These are phyloP conservation scores for Vaccinium vitisidaea DNA, from an alignment of 148 eudicot genomes.

Conservation along the genomic window DNA sequence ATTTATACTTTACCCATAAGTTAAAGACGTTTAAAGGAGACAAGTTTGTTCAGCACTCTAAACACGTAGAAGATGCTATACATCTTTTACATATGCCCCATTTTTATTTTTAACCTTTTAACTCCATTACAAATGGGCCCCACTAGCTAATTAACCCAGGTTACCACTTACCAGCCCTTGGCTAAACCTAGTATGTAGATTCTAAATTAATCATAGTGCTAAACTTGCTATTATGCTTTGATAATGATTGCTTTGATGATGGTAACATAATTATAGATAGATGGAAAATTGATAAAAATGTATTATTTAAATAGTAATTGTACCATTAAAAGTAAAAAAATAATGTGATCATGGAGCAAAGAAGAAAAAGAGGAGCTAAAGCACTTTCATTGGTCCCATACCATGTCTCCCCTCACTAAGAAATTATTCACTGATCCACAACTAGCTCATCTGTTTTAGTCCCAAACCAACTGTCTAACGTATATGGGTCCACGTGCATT, in stretches of 20 bases:
- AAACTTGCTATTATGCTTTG: slow-evolving; percentile 31
- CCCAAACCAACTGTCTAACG: neutral
- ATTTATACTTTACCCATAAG: neutral
- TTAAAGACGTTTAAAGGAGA: slow-evolving; percentile 4
- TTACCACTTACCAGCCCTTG: slow-evolving; percentile 9
- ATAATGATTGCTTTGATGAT: slow-evolving; percentile 50
- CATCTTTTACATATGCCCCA: slow-evolving; percentile 8
- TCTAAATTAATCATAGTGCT: slow-evolving; percentile 26
- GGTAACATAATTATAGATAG: slow-evolving; percentile 43
- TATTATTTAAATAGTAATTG: slow-evolving; percentile 21
- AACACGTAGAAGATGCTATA: slow-evolving; percentile 16
- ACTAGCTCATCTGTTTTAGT: neutral
- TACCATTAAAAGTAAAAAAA: slow-evolving; percentile 32
- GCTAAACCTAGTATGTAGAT: slow-evolving; percentile 13
- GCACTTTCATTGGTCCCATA: slow-evolving; percentile 49
- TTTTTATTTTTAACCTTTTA: neutral
- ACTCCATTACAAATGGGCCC: neutral
- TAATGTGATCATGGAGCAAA: slow-evolving; percentile 27
- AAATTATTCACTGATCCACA: neutral
- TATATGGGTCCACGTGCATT: too few relatives aligned
- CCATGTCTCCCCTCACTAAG: slow-evolving; percentile 25
- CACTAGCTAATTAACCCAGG: neutral
- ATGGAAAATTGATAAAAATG: slow-evolving; percentile 18
- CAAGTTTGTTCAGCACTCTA: slow-evolving; percentile 11
- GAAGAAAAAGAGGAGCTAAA: slow-evolving; percentile 38